Evolutionary conservation across 2,329 filamentous ascomycete genomes (phyloP), one percentile per base, ranked within the genome.

Genomic region (Alternaria angustiovoidea): DNA sequence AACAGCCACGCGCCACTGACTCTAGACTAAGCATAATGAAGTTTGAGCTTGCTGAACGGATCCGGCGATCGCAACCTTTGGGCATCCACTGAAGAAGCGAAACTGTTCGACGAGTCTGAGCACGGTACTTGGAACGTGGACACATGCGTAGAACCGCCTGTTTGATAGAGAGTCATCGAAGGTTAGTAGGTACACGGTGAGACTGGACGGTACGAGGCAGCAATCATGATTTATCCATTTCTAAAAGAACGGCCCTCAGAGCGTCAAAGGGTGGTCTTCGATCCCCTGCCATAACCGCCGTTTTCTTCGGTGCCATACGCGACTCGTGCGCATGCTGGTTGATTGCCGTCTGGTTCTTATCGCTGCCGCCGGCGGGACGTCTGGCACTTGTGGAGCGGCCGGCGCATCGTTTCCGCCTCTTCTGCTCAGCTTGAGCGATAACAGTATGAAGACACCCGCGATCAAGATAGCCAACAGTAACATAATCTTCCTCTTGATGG

Each of bases 401-500:
- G 72, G 57, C 4, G 64, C 52, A 18, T 51, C 52, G 22, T 54
- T 65, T 28, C 63, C 62, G 7, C 79, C 69, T 78, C 72, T 82
- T 63, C 78, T 75, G 74, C 39, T 97, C 92, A 54, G 88, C 90
- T 81, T 99, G 91, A 53, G 90, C 91, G 71, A 98, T 85, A 51
- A 93, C 91, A 66, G 92, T 88, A 65, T 96, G 72, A 99, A 91
- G 81, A 97, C 86, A 32, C 92, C 95, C 20, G 89, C 88, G 53
- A 99, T 90, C 22, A 98, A 80, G 26, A 99, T 82, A 7, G 96
- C 80, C 20, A 99, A 83, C n/a, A 99, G 82, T 41, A 99, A 84
- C 57, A 99, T 95, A 48, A 96, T 89, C 81, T 97, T 97, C 67
- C 95, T 86, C 81, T 97, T 99, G 22, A 92, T 93, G 52, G 90